phyloP scores from a whole-genome alignment of 75 land plant species.

The Larix kaempferi region DNA sequence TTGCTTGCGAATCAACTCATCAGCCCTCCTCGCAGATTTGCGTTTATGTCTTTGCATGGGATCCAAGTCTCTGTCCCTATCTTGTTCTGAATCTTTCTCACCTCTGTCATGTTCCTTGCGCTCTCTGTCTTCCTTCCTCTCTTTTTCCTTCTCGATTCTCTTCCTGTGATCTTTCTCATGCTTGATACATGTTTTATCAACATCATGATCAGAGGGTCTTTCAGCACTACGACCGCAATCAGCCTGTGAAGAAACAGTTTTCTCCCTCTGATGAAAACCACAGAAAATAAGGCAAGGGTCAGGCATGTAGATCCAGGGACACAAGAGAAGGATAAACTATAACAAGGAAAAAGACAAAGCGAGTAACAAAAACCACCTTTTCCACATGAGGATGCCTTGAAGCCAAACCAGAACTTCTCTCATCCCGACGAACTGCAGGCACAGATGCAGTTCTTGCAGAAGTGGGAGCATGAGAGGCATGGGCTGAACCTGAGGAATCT shows the following conservation, averaged over 20 bases:
- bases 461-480: slow-evolving; percentile 17
- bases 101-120: slow-evolving; percentile 50
- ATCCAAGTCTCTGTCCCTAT: slow-evolving; percentile 48
- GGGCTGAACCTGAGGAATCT: slow-evolving; percentile 44
- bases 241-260: slow-evolving; percentile 19
- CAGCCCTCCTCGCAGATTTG: slow-evolving; percentile 60
- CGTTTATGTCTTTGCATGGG: slow-evolving; percentile 49
- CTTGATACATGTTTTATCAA: slow-evolving; percentile 36
- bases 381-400: slow-evolving; percentile 30
- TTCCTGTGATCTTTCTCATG: slow-evolving; percentile 64
- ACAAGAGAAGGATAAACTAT: background rate
- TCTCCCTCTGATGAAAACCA: slow-evolving; percentile 44
- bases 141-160: slow-evolving; percentile 66
- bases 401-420: slow-evolving; percentile 35
- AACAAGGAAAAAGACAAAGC: background rate
- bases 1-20: slow-evolving; percentile 56
- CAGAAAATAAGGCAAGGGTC: background rate
- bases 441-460: slow-evolving; percentile 22
- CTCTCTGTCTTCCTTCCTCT: slow-evolving; percentile 49
- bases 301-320: slow-evolving; percentile 8
- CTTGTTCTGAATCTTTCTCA: slow-evolving; percentile 64
- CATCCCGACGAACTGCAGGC: slow-evolving; percentile 32
- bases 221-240: slow-evolving; percentile 67
- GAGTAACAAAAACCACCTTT: slow-evolving; percentile 21
- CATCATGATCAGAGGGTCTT: slow-evolving; percentile 51